Percentiles rank a stretch among this genome's conserved stretches.
phyloP scores from a whole-genome alignment of 1,139 yeast species.

The Blastobotrys buckinghamii region DNA sequence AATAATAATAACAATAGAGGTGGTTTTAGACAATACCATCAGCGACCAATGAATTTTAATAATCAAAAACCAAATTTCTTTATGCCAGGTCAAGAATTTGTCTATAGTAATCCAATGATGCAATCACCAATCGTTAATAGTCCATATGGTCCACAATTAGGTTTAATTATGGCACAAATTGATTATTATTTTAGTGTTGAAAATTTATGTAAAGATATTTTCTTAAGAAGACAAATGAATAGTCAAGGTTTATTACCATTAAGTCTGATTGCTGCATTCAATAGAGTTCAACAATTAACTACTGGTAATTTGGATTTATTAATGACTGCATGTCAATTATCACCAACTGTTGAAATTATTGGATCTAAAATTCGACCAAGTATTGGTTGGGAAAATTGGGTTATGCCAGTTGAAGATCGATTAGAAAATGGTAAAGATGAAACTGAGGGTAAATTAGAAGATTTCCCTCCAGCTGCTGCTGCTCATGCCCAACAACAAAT shows the following conservation, averaged over 20 bases:
- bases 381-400: conserved; percentile 43
- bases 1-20: conserved; percentile 7
- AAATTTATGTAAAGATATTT: conserved; percentile 77
- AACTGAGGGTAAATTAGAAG: conserved; percentile 18
- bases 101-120: conserved; percentile 21
- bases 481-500: no score
- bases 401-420: conserved; percentile 45
- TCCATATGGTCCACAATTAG: conserved; percentile 28
- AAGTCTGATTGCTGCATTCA: conserved; percentile 57
- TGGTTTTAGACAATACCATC: conserved; percentile 7
- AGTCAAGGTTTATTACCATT: conserved; percentile 67
- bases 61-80: conserved; percentile 17
- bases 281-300: conserved; percentile 60
- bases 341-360: conserved; percentile 42
- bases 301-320: conserved; percentile 45
- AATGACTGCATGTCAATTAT: conserved; percentile 40
- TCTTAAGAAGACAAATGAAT: conserved; percentile 74
- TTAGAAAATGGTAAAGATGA: conserved; percentile 38
- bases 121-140: conserved; percentile 16
- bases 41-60: conserved; percentile 21
- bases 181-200: conserved; percentile 88
- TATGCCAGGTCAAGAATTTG: conserved; percentile 18
- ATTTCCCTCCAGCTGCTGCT: conserved; percentile 1
- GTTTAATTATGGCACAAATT: conserved; percentile 46
- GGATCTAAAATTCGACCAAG: conserved; percentile 44